Percentiles rank a stretch among this genome's conserved stretches.
These are phyloP conservation scores for Ganoderma resinaceum DNA, from an alignment of 1,284 basidiomycete species.

Conservation along the genomic window DNA sequence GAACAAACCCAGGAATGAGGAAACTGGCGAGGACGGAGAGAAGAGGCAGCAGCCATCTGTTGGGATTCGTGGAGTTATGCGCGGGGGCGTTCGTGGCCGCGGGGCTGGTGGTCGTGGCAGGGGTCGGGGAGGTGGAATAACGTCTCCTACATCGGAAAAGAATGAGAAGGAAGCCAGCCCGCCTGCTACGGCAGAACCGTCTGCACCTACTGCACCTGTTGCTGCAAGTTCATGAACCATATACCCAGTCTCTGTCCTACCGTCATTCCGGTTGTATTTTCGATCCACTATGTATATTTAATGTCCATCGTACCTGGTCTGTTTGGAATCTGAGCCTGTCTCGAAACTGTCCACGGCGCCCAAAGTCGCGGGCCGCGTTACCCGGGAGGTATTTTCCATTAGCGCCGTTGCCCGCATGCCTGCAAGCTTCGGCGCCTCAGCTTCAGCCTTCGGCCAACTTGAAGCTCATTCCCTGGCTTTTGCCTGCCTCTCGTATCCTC, in stretches of 20 bases:
- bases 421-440: no score
- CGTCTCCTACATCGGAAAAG: slow-evolving; percentile 24
- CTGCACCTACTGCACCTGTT: slow-evolving; percentile 18
- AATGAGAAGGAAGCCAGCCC: slow-evolving; percentile 21
- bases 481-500: background rate
- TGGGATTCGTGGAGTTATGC: slow-evolving; percentile 38
- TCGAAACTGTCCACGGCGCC: background rate
- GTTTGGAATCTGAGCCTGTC: background rate
- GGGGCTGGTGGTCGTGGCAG: slow-evolving; percentile 10
- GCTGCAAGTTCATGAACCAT: slow-evolving; percentile 27
- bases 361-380: background rate
- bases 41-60: slow-evolving; percentile 31
- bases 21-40: slow-evolving; percentile 25
- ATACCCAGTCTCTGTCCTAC: slow-evolving; percentile 33
- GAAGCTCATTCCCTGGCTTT: background rate
- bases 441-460: no score
- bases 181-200: slow-evolving; percentile 8
- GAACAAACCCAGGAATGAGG: slow-evolving; percentile 42
- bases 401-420: slow-evolving; percentile 15
- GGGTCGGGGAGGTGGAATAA: slow-evolving; percentile 33
- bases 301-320: slow-evolving; percentile 8
- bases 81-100: slow-evolving; percentile 36
- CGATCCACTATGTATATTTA: slow-evolving; percentile 11
- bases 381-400: slow-evolving; percentile 16
- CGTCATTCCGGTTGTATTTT: slow-evolving; percentile 24